Base-by-base conservation (phyloP, 306 rosid genomes). In the Lathyrus sativus region DNA sequence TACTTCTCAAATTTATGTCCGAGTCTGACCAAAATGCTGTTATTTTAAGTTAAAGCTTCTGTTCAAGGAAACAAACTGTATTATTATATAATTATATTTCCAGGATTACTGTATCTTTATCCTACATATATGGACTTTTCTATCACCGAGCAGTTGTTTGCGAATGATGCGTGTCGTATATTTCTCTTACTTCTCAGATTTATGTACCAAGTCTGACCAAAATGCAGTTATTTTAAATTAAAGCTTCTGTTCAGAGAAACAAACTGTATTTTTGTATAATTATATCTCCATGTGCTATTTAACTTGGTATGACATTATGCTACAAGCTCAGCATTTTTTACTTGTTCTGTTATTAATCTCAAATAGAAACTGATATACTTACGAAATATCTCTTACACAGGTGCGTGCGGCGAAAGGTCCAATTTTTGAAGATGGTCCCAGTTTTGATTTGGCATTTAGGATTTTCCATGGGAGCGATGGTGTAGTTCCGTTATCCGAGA, bases 401-500 rank as follows among this genome's bases (percentile, higher is more conserved):
- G 91, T 61, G 4, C 87, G 88, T 61, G 89, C 84, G 71, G 73
- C 86, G 61, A 90, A 88, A 85, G 98, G 98, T 75, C 98, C 98
- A 74, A 90, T 93, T 85, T 93, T 93, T 75, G 97, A 90, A 84
- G 98, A 93, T 81, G 97, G 89, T 60, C 98, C 98, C 77, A 88
- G 88, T 81, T 93, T 93, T 85, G 96, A 93, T 58, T 75, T 76
- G 89, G 95, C 98, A 55, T 93, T 90, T 76, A 88, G 91, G 83
- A 95, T 93, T 78, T 93, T 93, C 65, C 98, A 93, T 75, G 98
- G 98, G 65, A 79, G 68, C 31, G 95, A 93, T n/a, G 98, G 98
- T 24, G 96, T 93, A 22, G 98, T 93, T 50, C 98, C 98, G 63
- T 85, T 93, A 31, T 80, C 93, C 48, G 90, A 75, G 73, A 82